Evolutionary conservation across 2,329 filamentous ascomycete genomes (phyloP).

Genomic region (Aureobasidium sp.): DNA sequence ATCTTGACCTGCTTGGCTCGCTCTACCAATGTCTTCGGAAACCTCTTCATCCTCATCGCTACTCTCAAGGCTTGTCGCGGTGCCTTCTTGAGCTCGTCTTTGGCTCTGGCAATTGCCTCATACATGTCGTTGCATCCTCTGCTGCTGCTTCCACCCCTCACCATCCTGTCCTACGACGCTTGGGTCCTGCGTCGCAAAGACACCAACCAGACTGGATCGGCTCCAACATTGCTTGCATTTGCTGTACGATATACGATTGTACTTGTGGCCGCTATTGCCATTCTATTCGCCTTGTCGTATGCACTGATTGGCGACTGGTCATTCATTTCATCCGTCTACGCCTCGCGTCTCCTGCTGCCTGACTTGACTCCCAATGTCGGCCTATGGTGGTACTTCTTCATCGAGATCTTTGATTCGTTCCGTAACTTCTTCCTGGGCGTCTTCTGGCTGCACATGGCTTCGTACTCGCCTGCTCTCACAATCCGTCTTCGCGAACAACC

Average conservation of each 20-base stretch:
- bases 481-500: conserved; percentile 79
- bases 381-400: conserved; percentile 99
- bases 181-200: conserved; percentile 17
- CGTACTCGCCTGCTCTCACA: conserved; percentile 80
- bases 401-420: conserved; percentile 99
- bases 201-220: not conserved
- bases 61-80: conserved; percentile 73
- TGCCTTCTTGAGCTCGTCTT: conserved; percentile 64
- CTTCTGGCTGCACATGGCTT: conserved; percentile 91
- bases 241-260: conserved; percentile 46
- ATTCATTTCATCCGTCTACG: conserved; percentile 83
- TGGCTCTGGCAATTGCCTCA: conserved; percentile 77
- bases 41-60: conserved; percentile 77
- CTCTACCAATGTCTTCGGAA: conserved; percentile 82
- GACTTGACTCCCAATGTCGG: conserved; percentile 93
- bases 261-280: conserved; percentile 49
- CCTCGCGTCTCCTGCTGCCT: conserved; percentile 81
- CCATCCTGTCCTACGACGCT: conserved; percentile 69
- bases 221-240: conserved; percentile 19
- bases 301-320: conserved; percentile 75
- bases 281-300: conserved; percentile 64
- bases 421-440: conserved; percentile 93
- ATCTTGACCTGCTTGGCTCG: conserved; percentile 84
- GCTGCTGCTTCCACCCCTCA: conserved; percentile 74
- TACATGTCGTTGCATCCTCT: conserved; percentile 91